Percentiles rank a stretch among this genome's conserved stretches.
phyloP scores from a whole-genome alignment of 2,329 filamentous ascomycete species.

The Colletotrichum navitas region DNA sequence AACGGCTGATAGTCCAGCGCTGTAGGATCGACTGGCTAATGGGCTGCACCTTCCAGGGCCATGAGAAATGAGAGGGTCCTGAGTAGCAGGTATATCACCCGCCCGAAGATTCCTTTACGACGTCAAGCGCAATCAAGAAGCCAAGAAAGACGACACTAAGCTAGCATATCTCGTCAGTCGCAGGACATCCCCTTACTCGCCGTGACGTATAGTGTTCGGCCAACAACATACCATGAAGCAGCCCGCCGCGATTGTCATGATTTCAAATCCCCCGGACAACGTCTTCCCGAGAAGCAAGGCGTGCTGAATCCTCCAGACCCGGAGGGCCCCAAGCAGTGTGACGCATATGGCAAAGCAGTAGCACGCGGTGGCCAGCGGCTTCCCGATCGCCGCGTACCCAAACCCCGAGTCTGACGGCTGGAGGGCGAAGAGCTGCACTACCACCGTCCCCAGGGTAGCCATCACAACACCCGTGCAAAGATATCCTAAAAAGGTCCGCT shows the following conservation, averaged over 20 bases:
- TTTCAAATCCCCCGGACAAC: conserved; percentile 50
- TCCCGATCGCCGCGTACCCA: conserved; percentile 71
- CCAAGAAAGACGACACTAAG: conserved; percentile 33
- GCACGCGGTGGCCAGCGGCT: conserved; percentile 65
- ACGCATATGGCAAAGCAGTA: conserved; percentile 56
- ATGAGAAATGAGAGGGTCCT: not conserved
- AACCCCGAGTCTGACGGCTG: conserved; percentile 57
- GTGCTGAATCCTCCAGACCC: conserved; percentile 50
- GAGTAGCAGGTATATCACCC: too few relatives aligned
- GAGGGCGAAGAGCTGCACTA: conserved; percentile 76
- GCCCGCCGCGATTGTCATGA: conserved; percentile 41
- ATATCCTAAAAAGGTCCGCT: conserved; percentile 81
- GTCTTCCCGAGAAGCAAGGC: conserved; percentile 49
- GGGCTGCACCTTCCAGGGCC: not conserved
- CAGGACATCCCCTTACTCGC: too few relatives aligned
- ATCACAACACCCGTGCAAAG: conserved; percentile 78
- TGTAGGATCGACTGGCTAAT: not conserved
- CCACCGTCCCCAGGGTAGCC: conserved; percentile 73
- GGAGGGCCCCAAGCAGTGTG: conserved; percentile 48
- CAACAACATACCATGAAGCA: conserved; percentile 39
- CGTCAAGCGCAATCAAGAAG: conserved; percentile 40
- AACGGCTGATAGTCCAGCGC: too few relatives aligned
- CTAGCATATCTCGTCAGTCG: conserved; percentile 10
- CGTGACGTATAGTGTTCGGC: too few relatives aligned
- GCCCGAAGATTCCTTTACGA: conserved; percentile 34